Percentiles rank a stretch among this genome's conserved stretches.
Conservation (phyloP, 768 basidiomycete species). For the Phlegmacium glaucopus region DNA sequence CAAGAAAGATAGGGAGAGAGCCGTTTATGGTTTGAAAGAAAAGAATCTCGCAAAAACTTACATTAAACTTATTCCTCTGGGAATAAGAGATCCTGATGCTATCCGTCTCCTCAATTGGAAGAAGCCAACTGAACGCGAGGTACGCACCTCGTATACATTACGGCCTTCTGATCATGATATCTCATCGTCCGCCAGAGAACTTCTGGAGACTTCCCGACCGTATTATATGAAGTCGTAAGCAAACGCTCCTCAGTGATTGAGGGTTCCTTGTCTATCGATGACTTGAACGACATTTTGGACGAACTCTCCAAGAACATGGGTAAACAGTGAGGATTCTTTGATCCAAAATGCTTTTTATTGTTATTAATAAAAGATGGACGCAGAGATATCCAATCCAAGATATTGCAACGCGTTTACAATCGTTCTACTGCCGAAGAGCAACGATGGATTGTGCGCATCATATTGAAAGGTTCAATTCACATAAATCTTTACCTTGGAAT, state of each 20-base stretch:
- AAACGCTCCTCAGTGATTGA: constrained; percentile 80
- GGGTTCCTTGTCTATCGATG: constrained; percentile 74
- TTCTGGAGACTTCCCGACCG: constrained; percentile 86
- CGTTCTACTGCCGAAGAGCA: constrained; percentile 84
- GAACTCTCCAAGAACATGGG: constrained; percentile 69
- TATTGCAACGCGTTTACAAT: constrained; percentile 76
- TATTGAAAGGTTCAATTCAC: constrained; percentile 72
- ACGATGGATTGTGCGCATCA: constrained; percentile 93
- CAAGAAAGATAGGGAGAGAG: constrained; percentile 91
- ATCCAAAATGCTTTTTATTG: neutral
- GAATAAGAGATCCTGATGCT: constrained; percentile 75
- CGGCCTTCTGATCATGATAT: neutral
- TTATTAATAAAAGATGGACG: constrained; percentile 8
- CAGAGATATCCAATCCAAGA: constrained; percentile 73
- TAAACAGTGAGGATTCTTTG: constrained; percentile 55
- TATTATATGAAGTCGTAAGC: constrained; percentile 82
- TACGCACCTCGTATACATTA: constrained; percentile 27
- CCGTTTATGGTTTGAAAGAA: constrained; percentile 94
- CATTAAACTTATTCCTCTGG: constrained; percentile 85
- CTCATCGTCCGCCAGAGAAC: constrained; percentile 42
- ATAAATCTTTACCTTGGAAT: neutral
- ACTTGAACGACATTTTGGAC: constrained; percentile 79
- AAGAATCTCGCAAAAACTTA: constrained; percentile 91
- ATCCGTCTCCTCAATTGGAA: constrained; percentile 89
- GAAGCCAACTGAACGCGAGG: constrained; percentile 66